Conservation (phyloP, 805 yeast genomes). For the Candida chilensis region DNA sequence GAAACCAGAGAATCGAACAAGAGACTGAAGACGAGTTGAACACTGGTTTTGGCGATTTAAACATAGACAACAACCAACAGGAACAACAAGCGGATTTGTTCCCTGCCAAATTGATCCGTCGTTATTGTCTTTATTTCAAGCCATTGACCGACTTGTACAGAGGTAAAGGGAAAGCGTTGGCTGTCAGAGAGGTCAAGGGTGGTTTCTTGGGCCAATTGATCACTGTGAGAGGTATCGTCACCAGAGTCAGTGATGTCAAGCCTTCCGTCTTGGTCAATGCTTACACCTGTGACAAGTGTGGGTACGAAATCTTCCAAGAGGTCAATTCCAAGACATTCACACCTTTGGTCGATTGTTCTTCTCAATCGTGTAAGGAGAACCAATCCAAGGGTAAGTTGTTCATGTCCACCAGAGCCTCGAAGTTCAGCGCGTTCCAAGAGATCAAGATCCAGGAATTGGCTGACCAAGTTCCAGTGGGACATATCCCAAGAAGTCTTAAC, state of each 20-base stretch:
- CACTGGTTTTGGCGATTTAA: slow-evolving; percentile 19
- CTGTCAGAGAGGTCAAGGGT: slow-evolving; percentile 89
- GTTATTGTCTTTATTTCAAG: slow-evolving; percentile 80
- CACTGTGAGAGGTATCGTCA: slow-evolving; percentile 89
- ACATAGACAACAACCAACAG: slow-evolving; percentile 9
- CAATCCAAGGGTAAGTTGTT: slow-evolving; percentile 82
- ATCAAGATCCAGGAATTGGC: slow-evolving; percentile 92
- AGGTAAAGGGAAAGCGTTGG: slow-evolving; percentile 45
- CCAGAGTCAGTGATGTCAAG: slow-evolving; percentile 93
- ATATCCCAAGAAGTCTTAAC: slow-evolving; percentile 82
- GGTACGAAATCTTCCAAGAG: slow-evolving; percentile 93
- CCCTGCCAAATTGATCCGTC: slow-evolving; percentile 79
- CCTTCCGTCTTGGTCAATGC: slow-evolving; percentile 90
- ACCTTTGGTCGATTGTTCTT: slow-evolving; percentile 84
- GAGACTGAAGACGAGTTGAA: slow-evolving; percentile 57
- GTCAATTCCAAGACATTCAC: slow-evolving; percentile 76
- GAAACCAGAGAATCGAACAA: slow-evolving; percentile 66
- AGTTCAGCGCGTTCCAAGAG: slow-evolving; percentile 92
- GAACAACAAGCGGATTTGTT: slow-evolving; percentile 35
- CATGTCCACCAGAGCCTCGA: slow-evolving; percentile 92
- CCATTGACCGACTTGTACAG: slow-evolving; percentile 48
- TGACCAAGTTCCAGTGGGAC: slow-evolving; percentile 96
- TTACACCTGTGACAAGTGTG: slow-evolving; percentile 96
- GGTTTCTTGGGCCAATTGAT: slow-evolving; percentile 75
- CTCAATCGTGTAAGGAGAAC: slow-evolving; percentile 69